These are phyloP conservation scores for Lonicera japonica DNA, from an alignment of 129 eudicot genomes.

Conservation along the genomic window DNA sequence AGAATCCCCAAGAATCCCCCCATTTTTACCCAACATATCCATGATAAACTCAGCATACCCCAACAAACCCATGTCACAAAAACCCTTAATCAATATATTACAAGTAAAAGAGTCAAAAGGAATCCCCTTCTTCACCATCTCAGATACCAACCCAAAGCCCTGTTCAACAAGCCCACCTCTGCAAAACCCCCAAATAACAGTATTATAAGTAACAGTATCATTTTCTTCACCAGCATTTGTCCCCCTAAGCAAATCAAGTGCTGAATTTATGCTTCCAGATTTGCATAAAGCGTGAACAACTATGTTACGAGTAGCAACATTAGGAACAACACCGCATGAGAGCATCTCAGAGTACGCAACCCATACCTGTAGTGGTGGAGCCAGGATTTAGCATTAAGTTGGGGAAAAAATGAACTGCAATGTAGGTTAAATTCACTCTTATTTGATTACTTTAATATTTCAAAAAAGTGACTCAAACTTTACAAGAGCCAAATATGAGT, in stretches of 20 bases:
- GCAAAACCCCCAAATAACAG: conserved; percentile 88
- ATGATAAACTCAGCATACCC: conserved; percentile 35
- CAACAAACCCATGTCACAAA: conserved; percentile 39
- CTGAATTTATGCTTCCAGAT: conserved; percentile 51
- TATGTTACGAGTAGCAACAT: conserved; percentile 54
- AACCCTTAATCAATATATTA: conserved; percentile 76
- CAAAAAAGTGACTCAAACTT: too few species aligned
- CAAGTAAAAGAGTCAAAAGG: conserved; percentile 58
- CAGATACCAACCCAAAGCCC: conserved; percentile 72
- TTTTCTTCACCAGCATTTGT: conserved; percentile 12
- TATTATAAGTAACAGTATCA: conserved; percentile 75
- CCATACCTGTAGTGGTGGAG: conserved; percentile 54
- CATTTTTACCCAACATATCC: conserved; percentile 24
- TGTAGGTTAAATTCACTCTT: too few species aligned
- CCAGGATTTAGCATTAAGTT: too few species aligned
- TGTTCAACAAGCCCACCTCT: conserved; percentile 36
- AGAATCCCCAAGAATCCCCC: conserved; percentile 32
- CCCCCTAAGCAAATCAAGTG: conserved; percentile 42
- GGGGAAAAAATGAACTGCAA: too few species aligned
- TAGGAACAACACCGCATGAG: conserved; percentile 42
- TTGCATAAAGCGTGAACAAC: conserved; percentile 62
- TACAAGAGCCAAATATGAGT: too few species aligned
- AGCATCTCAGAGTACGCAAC: conserved; percentile 53
- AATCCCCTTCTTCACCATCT: conserved; percentile 68
- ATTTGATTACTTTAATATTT: too few species aligned